These are phyloP conservation scores for Xylariaceae sp. DNA, from an alignment of 2,329 filamentous ascomycete species.

Conservation along the genomic window DNA sequence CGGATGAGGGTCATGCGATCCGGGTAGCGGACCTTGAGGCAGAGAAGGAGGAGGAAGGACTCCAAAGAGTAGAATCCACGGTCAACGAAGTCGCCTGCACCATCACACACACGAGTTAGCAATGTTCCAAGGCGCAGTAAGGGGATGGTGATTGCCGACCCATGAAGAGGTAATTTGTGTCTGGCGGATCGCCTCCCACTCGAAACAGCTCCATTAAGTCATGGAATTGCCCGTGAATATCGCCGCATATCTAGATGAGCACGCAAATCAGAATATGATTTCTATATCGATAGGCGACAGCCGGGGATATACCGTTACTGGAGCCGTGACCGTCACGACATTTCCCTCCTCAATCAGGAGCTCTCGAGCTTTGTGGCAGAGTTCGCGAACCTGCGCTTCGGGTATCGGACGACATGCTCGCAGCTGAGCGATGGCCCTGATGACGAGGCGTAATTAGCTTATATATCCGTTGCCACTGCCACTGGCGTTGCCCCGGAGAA, in stretches of 20 bases:
- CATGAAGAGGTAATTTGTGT: slow-evolving; percentile 98
- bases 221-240: slow-evolving; percentile 96
- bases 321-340: slow-evolving; percentile 91
- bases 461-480: neutral
- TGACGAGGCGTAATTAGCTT: slow-evolving; percentile 16
- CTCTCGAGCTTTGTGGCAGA: slow-evolving; percentile 96
- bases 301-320: slow-evolving; percentile 72
- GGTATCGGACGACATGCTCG: slow-evolving; percentile 96
- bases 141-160: slow-evolving; percentile 52
- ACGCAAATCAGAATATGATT: slow-evolving; percentile 11
- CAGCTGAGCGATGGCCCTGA: slow-evolving; percentile 89
- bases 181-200: slow-evolving; percentile 89
- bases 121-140: neutral
- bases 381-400: slow-evolving; percentile 90
- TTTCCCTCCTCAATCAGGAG: slow-evolving; percentile 97
- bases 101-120: slow-evolving; percentile 21
- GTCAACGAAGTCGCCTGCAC: slow-evolving; percentile 88
- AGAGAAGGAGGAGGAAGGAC: slow-evolving; percentile 92
- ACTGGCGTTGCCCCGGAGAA: neutral
- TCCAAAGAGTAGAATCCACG: slow-evolving; percentile 97
- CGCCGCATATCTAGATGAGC: slow-evolving; percentile 84
- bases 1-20: slow-evolving; percentile 96
- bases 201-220: slow-evolving; percentile 96
- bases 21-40: slow-evolving; percentile 95
- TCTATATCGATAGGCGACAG: neutral